Base-by-base conservation (phyloP, 176 grass and related monocot genomes). In the Pontederia paniculata region DNA sequence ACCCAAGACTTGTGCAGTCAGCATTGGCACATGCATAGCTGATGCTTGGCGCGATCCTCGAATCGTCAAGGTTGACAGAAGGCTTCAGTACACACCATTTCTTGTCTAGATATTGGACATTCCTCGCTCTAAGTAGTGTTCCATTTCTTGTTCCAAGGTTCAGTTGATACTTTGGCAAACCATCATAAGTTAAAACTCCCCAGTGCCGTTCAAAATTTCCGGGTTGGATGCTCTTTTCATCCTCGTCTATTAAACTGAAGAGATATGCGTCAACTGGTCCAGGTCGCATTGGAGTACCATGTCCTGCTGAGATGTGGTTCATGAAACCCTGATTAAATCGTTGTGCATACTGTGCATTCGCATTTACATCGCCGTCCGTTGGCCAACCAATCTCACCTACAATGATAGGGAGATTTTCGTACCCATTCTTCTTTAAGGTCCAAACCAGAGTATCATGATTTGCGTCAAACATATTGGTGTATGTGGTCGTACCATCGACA, bases 71-170 rank as follows among this genome's bases (percentile, higher is more conserved):
- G 68, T 51, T 58, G 9, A 75, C 17, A 0, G 86, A 75, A 37
- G 93, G 93, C 81, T 91, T 98, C 58, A 98, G 63, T 12, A 98
- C 86, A 4, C 93, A 98, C 93, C 93, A 98, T 49, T 91, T 84
- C 75, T 80, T 88, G 23, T 91, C 93, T 0, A 98, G 87, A 72
- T 98, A 88, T 45, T 73, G 59, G 37, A 98, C 68, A 9, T 49
- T 59, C 65, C 44, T 84, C 44, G 83, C 86, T 62, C 42, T 68
- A 23, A 67, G 49, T 18, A 91, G 68, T n/a, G 52, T 4, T 0
- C 53, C 65, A 3, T 82, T 95, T 0, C 50, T 46, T 0, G 59
- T 55, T 23, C 86, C 83, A 0, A 84, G 72, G 71, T 70, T 88
- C 20, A 98, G 69, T 45, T 75, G 83, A 59, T 98, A 98, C 42